phyloP scores from a whole-genome alignment of 2,329 filamentous ascomycete species.

The Orbilia brochopaga region DNA sequence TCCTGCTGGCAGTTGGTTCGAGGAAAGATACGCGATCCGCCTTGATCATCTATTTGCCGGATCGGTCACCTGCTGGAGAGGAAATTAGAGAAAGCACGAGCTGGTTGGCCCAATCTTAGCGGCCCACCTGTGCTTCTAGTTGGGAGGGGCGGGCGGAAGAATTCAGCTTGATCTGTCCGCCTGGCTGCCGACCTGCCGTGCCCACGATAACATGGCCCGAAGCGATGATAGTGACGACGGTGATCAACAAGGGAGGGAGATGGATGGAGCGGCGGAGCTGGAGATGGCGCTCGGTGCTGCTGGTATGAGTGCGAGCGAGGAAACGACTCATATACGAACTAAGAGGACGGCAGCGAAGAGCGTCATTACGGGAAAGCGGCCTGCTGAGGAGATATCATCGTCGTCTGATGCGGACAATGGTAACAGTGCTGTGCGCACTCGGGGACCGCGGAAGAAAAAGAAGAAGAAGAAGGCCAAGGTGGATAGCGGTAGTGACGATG shows the following conservation, averaged over 20 bases:
- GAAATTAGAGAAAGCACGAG: no score
- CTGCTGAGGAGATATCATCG: conserved; percentile 9
- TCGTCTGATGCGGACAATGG: conserved; percentile 2
- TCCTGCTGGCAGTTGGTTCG: conserved; percentile 23
- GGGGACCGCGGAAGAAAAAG: conserved; percentile 12
- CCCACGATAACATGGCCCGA: conserved; percentile 1
- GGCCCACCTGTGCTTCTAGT: no score
- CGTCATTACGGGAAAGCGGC: conserved; percentile 38
- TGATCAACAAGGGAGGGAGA: conserved; percentile 2
- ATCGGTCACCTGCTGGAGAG: not conserved
- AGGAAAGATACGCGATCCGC: conserved; percentile 45
- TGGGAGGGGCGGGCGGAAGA: no score
- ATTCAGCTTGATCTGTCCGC: no score
- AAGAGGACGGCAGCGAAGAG: conserved; percentile 5
- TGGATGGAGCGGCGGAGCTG: conserved; percentile 13
- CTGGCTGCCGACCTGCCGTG: no score
- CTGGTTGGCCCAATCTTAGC: no score
- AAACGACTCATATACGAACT: not conserved
- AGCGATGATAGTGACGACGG: conserved; percentile 12
- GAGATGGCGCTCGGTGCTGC: conserved; percentile 9
- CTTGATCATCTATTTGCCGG: conserved; percentile 14
- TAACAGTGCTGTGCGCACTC: not conserved
- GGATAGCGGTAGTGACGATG: not conserved
- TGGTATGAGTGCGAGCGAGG: conserved; percentile 10
- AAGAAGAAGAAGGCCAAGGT: conserved; percentile 10